Evolutionary conservation across 257 asterid genomes (phyloP), one percentile per base, ranked within the genome.

Genomic region (Nicotiana sylvestris): DNA sequence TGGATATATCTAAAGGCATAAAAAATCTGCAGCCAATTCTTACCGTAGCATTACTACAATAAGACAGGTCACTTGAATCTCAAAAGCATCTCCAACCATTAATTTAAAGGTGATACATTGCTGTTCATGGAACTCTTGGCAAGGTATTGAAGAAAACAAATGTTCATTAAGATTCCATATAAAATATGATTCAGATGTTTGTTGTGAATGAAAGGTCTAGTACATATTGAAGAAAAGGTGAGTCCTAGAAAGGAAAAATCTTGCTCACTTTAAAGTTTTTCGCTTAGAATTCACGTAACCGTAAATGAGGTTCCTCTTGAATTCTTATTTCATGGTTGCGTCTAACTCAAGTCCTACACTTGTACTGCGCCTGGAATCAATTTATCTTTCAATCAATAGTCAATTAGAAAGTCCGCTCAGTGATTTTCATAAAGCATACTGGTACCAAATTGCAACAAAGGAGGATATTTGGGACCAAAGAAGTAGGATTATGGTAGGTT

Each of bases 291-390:
- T 21, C 30, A 70, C n/a, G 1, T 70, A 70, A 39, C 13, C 15
- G 11, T 32, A 66, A 66, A 68, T 70, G 21, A 39, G 57, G 78
- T 21, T 70, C 58, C 78, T 39, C 57, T 69, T 39, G 35, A 39
- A 11, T 70, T 39, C 58, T 33, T n/a, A 11, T 70, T 70, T 70
- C 58, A 21, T 39, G 57, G 43, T 39, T n/a, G 33, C 21, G n/a
- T 13, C 78, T 70, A 70, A 70, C 78, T 70, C 33, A 69, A 69
- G n/a, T 32, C 57, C 57, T 69, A 69, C 77, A 69, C 17, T 39
- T 39, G 57, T 39, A 39, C 58, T 70, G 11, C 33, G 12, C 57
- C 12, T 70, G 35, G 58, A 30, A n/a, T 70, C n/a, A 70, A 9
- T 37, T 37, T 37, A 37, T 68, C 35, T 39, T 39, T 70, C 56